Evolutionary conservation across 306 rosid species (phyloP).

Genomic region (Oxytropis ochrocephala): DNA sequence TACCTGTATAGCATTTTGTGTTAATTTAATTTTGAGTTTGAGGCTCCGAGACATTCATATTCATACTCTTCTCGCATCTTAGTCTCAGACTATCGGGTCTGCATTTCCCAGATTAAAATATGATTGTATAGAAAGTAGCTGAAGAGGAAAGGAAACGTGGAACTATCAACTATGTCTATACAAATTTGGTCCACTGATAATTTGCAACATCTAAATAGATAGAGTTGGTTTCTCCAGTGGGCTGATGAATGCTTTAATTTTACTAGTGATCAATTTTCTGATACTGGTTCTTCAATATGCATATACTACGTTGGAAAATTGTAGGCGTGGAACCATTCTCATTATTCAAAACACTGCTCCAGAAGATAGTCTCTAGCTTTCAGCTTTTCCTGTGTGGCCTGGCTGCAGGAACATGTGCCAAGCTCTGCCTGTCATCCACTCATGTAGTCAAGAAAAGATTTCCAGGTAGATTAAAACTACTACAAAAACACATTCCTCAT

Average conservation of each 20-base stretch:
- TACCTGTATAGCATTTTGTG: neutral
- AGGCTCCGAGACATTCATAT: neutral
- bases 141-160: neutral
- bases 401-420: constrained; percentile 91
- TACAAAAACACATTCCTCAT: neutral
- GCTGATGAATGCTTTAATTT: neutral
- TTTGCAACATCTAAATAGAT: neutral
- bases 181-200: neutral
- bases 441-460: constrained; percentile 95
- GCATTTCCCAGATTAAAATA: constrained; percentile 13
- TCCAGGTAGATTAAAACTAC: constrained; percentile 55
- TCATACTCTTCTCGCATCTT: neutral
- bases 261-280: constrained; percentile 5
- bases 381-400: constrained; percentile 85
- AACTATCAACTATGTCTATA: neutral
- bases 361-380: constrained; percentile 53
- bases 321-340: constrained; percentile 63
- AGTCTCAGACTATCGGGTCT: neutral
- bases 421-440: constrained; percentile 97
- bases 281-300: neutral
- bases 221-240: neutral
- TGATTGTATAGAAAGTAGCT: neutral
- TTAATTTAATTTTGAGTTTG: neutral
- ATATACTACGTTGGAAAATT: constrained; percentile 13
- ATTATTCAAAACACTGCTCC: constrained; percentile 24